Conservation (phyloP, 495 filamentous ascomycete species). For the Trichoderma erinaceum region DNA sequence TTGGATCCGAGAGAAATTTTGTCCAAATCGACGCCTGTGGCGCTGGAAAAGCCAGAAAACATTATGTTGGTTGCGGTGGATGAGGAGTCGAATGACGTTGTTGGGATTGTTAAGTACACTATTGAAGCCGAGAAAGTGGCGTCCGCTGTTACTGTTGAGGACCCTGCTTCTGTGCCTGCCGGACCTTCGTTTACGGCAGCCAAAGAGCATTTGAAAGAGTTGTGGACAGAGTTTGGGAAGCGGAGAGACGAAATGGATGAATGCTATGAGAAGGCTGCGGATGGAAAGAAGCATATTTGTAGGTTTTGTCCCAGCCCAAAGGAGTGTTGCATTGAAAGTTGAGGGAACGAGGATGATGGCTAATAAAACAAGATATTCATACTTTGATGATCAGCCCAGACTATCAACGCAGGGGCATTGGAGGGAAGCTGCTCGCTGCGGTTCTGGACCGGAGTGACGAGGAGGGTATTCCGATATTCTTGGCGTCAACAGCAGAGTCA, state of each 20-base stretch:
- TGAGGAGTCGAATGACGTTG: neutral
- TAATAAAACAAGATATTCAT: neutral
- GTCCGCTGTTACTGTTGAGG: neutral
- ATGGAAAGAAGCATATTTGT: neutral
- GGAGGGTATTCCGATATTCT: neutral
- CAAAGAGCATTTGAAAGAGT: constrained; percentile 1
- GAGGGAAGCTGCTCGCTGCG: neutral
- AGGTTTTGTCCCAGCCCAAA: neutral
- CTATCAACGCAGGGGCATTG: neutral
- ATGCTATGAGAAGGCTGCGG: neutral
- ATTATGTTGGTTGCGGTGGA: neutral
- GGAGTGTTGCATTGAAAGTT: neutral
- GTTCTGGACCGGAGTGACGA: neutral
- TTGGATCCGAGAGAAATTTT: neutral
- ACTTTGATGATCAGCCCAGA: neutral
- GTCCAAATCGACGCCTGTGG: neutral
- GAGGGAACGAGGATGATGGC: neutral
- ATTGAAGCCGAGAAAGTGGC: neutral
- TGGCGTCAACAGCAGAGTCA: neutral
- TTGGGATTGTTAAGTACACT: neutral
- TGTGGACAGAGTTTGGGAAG: neutral
- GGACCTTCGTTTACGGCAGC: neutral
- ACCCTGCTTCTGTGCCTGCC: neutral
- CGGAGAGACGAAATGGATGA: neutral
- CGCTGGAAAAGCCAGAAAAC: neutral